phyloP scores from a whole-genome alignment of 2,329 filamentous ascomycete species.

The Botrytis medusae region DNA sequence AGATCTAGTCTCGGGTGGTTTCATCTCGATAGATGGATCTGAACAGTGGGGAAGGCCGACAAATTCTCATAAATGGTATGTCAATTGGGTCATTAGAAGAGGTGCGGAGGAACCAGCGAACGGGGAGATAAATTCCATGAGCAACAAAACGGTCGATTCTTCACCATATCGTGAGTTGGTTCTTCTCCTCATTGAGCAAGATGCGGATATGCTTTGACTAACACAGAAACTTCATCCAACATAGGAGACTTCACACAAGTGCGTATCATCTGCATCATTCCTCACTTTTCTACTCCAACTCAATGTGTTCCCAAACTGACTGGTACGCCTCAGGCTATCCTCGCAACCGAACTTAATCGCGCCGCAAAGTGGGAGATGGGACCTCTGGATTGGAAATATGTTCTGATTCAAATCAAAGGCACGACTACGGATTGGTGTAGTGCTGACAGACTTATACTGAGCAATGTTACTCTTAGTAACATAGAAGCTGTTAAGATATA shows the following conservation, averaged over 20 bases:
- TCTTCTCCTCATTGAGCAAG: background rate
- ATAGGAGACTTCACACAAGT: conserved; percentile 6
- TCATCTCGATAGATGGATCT: background rate
- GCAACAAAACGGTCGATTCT: background rate
- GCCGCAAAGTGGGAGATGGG: conserved; percentile 4
- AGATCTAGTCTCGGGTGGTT: background rate
- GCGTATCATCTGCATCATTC: background rate
- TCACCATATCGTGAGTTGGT: background rate
- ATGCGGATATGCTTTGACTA: background rate
- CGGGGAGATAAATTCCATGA: background rate
- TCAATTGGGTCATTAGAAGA: background rate
- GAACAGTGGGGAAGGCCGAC: background rate
- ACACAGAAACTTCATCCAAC: background rate
- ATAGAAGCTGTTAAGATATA: background rate
- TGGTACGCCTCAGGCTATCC: background rate
- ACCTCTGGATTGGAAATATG: background rate
- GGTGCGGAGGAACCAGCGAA: background rate
- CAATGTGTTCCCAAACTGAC: fast-evolving
- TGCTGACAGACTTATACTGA: background rate
- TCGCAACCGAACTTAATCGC: background rate
- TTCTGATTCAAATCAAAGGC: background rate
- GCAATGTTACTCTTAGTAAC: background rate
- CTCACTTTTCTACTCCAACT: background rate
- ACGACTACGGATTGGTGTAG: background rate
- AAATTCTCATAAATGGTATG: background rate